Evolutionary conservation across 805 yeast species (phyloP).

Genomic region (Brettanomyces anomalus): DNA sequence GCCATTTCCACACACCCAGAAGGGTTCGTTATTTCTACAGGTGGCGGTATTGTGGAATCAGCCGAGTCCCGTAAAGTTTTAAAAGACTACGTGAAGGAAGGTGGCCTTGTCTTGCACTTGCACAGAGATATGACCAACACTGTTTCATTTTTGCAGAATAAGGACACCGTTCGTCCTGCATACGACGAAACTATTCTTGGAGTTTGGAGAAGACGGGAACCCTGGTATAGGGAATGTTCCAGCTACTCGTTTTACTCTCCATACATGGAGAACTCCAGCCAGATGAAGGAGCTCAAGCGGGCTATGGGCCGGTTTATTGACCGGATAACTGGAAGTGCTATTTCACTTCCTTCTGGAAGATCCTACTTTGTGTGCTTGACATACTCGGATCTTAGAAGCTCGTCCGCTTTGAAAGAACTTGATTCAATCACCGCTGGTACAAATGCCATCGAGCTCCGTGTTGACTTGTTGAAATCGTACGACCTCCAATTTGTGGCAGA

Average conservation of each 20-base stretch:
- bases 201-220: conserved; percentile 79
- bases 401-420: conserved; percentile 30
- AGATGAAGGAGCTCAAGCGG: conserved; percentile 46
- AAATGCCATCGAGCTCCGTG: conserved; percentile 77
- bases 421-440: conserved; percentile 56
- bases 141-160: conserved; percentile 54
- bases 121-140: conserved; percentile 84
- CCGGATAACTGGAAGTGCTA: conserved; percentile 49
- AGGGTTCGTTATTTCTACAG: conserved; percentile 77
- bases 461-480: conserved; percentile 53
- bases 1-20: conserved; percentile 30
- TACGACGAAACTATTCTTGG: conserved; percentile 67
- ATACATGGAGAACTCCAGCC: conserved; percentile 48
- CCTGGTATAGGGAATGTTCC: conserved; percentile 72
- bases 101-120: conserved; percentile 81
- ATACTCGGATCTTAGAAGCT: conserved; percentile 44
- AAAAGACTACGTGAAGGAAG: conserved; percentile 40
- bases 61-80: conserved; percentile 56
- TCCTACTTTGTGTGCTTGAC: conserved; percentile 72
- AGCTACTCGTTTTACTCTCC: conserved; percentile 71
- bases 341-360: conserved; percentile 35
- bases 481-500: conserved; percentile 52
- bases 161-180: conserved; percentile 84
- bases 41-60: conserved; percentile 92
- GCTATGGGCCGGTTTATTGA: conserved; percentile 52